Evolutionary conservation across 345 rosid species (phyloP), one percentile per base, ranked within the genome.

Genomic region (Eucalyptus fibrosa): DNA sequence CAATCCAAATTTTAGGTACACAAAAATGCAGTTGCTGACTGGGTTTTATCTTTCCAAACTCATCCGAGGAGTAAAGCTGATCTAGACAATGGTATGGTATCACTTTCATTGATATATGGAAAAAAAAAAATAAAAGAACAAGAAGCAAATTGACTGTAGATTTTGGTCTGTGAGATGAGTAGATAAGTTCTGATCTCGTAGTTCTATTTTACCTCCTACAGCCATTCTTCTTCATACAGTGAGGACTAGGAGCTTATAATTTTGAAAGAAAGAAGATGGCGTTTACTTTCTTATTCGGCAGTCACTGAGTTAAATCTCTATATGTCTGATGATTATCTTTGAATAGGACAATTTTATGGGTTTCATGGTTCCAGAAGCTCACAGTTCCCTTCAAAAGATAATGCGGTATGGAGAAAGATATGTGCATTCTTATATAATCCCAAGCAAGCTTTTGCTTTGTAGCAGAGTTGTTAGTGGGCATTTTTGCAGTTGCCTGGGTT

Each of bases 1-100:
- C 45, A 77, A 77, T 77, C 85, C 85, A 21, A 40, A 40, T 50
- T 65, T 88, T 72, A 50, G 90, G 62, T 90, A 56, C 98, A 95
- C 77, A 96, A 93, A 91, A 93, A 93, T 87, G 94, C 89, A 2
- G 96, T 96, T 92, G 91, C 92, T 23, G 90, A 87, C 56, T 97
- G 99, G 99, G 95, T 97, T 90, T 93, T 97, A 87, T 97, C 99
- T 17, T 94, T 97, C 69, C 98, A 94, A 89, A 95, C 96, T 89
- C 90, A 91, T 80, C 97, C 97, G 42, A 88, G 92, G 77, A 91
- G 91, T 91, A 69, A 88, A 91, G 91, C 87, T 89, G 92, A 94
- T 81, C 86, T 95, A 87, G 86, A 60, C 42, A 90, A 92, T 90
- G 99, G 99, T 97, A 93, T 55, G 89, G 9, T 72, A 42, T 87